These are phyloP conservation scores for Populus hybrid DNA, from an alignment of 441 rosid genomes.

Conservation along the genomic window DNA sequence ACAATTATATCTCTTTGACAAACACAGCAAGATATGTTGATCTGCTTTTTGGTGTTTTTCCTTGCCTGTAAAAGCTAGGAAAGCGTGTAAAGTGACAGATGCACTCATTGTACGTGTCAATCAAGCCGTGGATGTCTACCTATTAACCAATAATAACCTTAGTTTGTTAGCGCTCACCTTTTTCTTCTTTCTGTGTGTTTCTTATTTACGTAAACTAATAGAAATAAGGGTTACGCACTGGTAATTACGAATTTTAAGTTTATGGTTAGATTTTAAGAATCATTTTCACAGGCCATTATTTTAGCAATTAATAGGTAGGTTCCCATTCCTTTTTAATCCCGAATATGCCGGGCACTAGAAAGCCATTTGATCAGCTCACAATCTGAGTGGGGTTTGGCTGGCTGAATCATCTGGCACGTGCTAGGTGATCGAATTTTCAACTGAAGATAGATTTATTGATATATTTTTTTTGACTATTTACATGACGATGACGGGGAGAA, in stretches of 20 bases:
- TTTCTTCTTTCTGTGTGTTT: background rate
- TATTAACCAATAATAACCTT: background rate
- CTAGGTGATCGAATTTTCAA: background rate
- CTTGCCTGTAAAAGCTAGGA: background rate
- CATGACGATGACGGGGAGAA: no score
- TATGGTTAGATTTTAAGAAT: no score
- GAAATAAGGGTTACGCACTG: background rate
- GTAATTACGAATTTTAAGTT: background rate
- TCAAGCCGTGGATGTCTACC: slow-evolving; percentile 8
- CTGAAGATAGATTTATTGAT: no score
- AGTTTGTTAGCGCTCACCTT: background rate
- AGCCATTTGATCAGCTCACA: background rate
- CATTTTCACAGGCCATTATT: background rate
- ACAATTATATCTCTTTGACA: no score
- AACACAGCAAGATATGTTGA: no score
- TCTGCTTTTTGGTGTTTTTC: background rate
- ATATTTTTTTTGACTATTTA: no score
- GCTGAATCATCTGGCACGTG: background rate
- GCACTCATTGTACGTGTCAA: slow-evolving; percentile 25
- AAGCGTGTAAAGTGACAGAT: slow-evolving; percentile 4
- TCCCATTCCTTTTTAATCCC: no score
- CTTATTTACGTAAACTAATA: no score
- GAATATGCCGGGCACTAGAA: no score
- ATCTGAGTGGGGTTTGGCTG: background rate
- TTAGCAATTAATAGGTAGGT: no score